Evolutionary conservation across 202 grass and related monocot species (phyloP).

Genomic region (Setaria italica): DNA sequence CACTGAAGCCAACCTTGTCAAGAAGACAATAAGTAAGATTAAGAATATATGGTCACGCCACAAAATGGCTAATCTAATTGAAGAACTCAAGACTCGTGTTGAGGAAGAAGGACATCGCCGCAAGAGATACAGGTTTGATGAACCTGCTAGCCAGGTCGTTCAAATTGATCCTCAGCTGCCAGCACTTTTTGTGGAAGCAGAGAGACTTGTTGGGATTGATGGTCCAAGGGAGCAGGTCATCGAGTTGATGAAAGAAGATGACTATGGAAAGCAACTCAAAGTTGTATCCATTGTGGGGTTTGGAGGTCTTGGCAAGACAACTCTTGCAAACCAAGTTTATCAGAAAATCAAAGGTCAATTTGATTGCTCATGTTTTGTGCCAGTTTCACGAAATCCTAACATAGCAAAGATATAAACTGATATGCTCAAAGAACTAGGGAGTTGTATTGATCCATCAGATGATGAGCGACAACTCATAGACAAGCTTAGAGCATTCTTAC

Average conservation of each 20-base stretch:
- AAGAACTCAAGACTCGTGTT: background rate
- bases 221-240: slow-evolving; percentile 7
- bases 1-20: background rate
- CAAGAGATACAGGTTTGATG: background rate
- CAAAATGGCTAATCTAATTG: background rate
- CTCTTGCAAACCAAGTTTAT: background rate
- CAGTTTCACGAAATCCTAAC: slow-evolving; percentile 1
- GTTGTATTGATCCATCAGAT: background rate
- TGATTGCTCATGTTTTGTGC: background rate
- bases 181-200: background rate
- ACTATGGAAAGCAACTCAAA: background rate
- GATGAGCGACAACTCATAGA: background rate
- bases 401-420: background rate
- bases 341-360: background rate
- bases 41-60: background rate
- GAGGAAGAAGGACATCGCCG: background rate
- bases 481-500: background rate
- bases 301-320: slow-evolving; percentile 29
- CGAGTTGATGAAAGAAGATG: background rate
- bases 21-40: background rate
- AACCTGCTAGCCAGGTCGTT: fast-evolving
- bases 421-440: background rate
- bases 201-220: slow-evolving; percentile 16
- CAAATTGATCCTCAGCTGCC: background rate
- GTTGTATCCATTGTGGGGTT: slow-evolving; percentile 6